Percentiles rank a stretch among this genome's conserved stretches.
These are phyloP conservation scores for Bolboschoenus planiculmis DNA, from an alignment of 176 grass and related monocot genomes.

Conservation along the genomic window DNA sequence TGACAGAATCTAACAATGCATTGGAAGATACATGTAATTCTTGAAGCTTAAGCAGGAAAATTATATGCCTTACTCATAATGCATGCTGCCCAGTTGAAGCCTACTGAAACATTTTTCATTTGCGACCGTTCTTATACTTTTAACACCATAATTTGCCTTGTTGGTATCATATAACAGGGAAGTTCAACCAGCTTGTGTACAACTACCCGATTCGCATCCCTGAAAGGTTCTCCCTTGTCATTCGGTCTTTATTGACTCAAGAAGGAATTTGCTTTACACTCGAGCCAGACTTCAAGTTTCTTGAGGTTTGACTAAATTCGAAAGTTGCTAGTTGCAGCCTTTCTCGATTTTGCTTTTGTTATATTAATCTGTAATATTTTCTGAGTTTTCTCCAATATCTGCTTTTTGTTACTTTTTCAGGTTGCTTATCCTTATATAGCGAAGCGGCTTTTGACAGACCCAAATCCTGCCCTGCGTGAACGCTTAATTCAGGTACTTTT, in stretches of 20 bases:
- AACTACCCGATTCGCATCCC: conserved; percentile 95
- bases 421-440: conserved; percentile 97
- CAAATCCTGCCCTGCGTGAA: conserved; percentile 91
- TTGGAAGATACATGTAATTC: not conserved
- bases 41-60: not conserved
- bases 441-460: conserved; percentile 93
- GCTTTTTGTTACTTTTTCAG: conserved; percentile 35
- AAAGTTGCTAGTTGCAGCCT: not conserved
- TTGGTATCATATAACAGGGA: conserved; percentile 44
- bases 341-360: not conserved
- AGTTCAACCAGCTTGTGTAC: conserved; percentile 97
- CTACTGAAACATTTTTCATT: not conserved
- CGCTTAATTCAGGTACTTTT: conserved; percentile 70
- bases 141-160: not conserved
- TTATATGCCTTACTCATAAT: not conserved
- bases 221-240: conserved; percentile 97
- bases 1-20: not conserved
- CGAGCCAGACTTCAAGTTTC: conserved; percentile 93
- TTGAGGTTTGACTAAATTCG: conserved; percentile 54
- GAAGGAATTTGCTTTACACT: conserved; percentile 98
- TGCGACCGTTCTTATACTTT: not conserved
- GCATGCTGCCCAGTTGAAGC: not conserved
- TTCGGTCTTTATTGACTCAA: conserved; percentile 93
- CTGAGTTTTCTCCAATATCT: conserved; percentile 9
- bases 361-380: not conserved